A percentile compares a stretch with the other conserved stretches of the same genome.
phyloP scores from a whole-genome alignment of 2,329 filamentous ascomycete genomes.

The Bipolaris zeicola region DNA sequence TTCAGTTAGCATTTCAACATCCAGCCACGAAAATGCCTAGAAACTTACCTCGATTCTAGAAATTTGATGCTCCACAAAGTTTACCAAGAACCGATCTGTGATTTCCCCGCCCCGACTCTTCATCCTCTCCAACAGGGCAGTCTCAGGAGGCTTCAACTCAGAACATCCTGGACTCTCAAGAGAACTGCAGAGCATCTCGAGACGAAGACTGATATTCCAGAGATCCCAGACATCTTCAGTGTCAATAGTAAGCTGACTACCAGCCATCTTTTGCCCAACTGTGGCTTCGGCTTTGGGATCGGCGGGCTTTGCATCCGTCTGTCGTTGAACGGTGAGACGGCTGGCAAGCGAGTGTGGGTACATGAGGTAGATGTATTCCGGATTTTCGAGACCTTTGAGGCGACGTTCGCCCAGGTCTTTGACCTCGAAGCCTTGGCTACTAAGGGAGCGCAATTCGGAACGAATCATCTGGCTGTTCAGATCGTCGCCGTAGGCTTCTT shows the following conservation, averaged over 20 bases:
- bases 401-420: slow-evolving; percentile 96
- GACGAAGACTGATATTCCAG: slow-evolving; percentile 84
- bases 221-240: slow-evolving; percentile 85
- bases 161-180: slow-evolving; percentile 72
- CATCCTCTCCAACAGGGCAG: slow-evolving; percentile 77
- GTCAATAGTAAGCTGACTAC: slow-evolving; percentile 75
- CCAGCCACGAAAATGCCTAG: background rate
- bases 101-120: slow-evolving; percentile 78
- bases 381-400: slow-evolving; percentile 95
- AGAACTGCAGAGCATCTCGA: slow-evolving; percentile 91
- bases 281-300: slow-evolving; percentile 47
- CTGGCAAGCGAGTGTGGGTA: slow-evolving; percentile 89
- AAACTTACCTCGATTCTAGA: slow-evolving; percentile 86
- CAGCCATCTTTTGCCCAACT: slow-evolving; percentile 66
- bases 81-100: slow-evolving; percentile 84
- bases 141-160: slow-evolving; percentile 78
- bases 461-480: slow-evolving; percentile 76
- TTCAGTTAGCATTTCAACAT: slow-evolving; percentile 25
- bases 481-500: slow-evolving; percentile 79
- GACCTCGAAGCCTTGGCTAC: slow-evolving; percentile 91
- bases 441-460: slow-evolving; percentile 84
- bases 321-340: slow-evolving; percentile 73
- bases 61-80: slow-evolving; percentile 93
- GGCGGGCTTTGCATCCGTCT: slow-evolving; percentile 51
- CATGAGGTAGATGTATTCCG: slow-evolving; percentile 92